Evolutionary conservation across 2,329 filamentous ascomycete genomes (phyloP).

Genomic region (Zymoseptoria ardabiliae): DNA sequence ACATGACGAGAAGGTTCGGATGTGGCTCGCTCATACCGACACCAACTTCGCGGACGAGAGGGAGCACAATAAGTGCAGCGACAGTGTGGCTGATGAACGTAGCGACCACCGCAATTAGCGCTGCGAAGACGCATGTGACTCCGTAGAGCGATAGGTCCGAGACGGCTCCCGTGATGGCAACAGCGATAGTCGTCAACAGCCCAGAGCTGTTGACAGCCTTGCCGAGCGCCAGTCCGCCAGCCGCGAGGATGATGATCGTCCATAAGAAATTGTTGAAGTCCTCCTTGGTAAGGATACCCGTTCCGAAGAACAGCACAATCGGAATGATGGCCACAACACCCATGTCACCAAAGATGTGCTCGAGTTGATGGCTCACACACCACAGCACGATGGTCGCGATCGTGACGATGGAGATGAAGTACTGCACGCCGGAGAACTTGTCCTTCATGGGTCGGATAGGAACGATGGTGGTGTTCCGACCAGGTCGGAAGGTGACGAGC

Average conservation of each 20-base stretch:
- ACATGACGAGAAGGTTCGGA: conserved; percentile 93
- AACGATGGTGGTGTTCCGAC: conserved; percentile 78
- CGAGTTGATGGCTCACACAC: conserved; percentile 86
- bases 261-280: conserved; percentile 99
- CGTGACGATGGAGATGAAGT: conserved; percentile 82
- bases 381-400: conserved; percentile 79
- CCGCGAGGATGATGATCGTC: conserved; percentile 98
- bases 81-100: conserved; percentile 98
- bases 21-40: conserved; percentile 79
- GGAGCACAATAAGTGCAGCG: conserved; percentile 87
- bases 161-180: conserved; percentile 64
- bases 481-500: conserved; percentile 76
- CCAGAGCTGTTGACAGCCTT: conserved; percentile 93
- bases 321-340: conserved; percentile 96
- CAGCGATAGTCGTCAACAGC: conserved; percentile 79
- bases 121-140: conserved; percentile 77
- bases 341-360: conserved; percentile 90
- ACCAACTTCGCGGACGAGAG: conserved; percentile 81
- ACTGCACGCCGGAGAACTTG: conserved; percentile 79
- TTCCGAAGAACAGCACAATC: conserved; percentile 91
- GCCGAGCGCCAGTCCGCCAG: conserved; percentile 83
- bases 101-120: conserved; percentile 80
- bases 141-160: conserved; percentile 75
- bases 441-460: conserved; percentile 87
- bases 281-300: conserved; percentile 92